These are phyloP conservation scores for Cerioporus squamosus DNA, from an alignment of 1,284 basidiomycete species.

Conservation along the genomic window DNA sequence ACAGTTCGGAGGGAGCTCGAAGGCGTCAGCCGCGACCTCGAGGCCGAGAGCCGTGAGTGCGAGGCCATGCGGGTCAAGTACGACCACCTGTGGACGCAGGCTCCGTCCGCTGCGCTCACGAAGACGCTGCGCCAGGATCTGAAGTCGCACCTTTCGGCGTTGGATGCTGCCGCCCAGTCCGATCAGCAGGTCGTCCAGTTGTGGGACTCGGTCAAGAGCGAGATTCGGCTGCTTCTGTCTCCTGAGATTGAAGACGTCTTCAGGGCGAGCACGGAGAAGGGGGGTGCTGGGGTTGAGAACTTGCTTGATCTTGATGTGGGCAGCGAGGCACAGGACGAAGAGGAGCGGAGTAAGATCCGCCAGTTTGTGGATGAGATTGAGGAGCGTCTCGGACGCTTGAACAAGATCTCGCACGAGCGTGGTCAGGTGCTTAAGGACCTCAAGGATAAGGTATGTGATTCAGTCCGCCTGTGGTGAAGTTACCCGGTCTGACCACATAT, in stretches of 20 bases:
- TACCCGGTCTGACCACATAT: neutral
- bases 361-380: constrained; percentile 78
- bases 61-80: constrained; percentile 87
- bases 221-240: constrained; percentile 71
- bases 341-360: constrained; percentile 70
- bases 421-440: constrained; percentile 89
- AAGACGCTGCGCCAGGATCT: constrained; percentile 80
- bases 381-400: constrained; percentile 74
- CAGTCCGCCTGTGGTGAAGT: neutral
- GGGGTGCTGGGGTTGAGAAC: constrained; percentile 50
- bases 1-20: constrained; percentile 67
- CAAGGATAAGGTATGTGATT: constrained; percentile 87
- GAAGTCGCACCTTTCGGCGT: constrained; percentile 75
- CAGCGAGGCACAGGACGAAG: constrained; percentile 63
- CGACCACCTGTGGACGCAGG: constrained; percentile 88
- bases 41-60: constrained; percentile 81
- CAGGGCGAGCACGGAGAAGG: constrained; percentile 55
- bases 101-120: constrained; percentile 79
- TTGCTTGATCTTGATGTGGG: constrained; percentile 76
- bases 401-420: constrained; percentile 86
- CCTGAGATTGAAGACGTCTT: constrained; percentile 77
- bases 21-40: constrained; percentile 64
- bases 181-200: constrained; percentile 79
- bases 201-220: constrained; percentile 75
- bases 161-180: constrained; percentile 79